Base-by-base conservation (phyloP, 768 basidiomycete species). In the Sarcodon aspratus region DNA sequence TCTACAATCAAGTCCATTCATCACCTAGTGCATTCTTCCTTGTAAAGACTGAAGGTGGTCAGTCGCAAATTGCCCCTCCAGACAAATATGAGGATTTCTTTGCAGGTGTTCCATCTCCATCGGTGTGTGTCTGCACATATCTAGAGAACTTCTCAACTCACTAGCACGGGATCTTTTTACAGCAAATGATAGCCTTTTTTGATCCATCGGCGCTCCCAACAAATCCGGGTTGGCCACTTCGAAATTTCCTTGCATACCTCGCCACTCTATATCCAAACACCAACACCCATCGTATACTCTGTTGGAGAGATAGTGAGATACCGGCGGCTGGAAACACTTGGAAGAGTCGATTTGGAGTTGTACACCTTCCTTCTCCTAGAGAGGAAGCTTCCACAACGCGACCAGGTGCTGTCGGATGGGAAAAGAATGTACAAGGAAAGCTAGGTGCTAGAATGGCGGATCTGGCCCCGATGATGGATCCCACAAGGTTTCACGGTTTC, bases 391-490 rank as follows among this genome's bases (percentile, higher is more conserved):
- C 34, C 27, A 32, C 13, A 11, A 33, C 15, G 18, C 60, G 58
- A 44, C 85, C 87, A 0, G 67, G 69, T 8, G 85, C 90, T 0
- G 85, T 95, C 0, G 96, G 95, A 6, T 99, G 96, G 96, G 95
- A 98, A 69, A 90, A 89, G 71, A 94, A 91, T 63, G 74, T 70
- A 15, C 77, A 78, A 59, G 93, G 92, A 15, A 94, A 94, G 59
- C 72, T 98, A 3, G 87, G 79, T 1, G 88, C 94, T 17, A 75
- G 90, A 12, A 58, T 92, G 48, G 93, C 94, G 0, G 93, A 98
- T 66, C 64, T 99, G 13, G 93, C 86, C 8, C 86, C 93, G 0
- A 88, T 93, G 82, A 96, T 98, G 93, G 94, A 97, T 63, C 96
- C 95, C 0, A 69, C 73, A 4, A 73, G 80, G 90, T 87, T 27